Evolutionary conservation across 768 basidiomycete species (phyloP), one percentile per base, ranked within the genome.

Genomic region (Tephrocybe sp.): DNA sequence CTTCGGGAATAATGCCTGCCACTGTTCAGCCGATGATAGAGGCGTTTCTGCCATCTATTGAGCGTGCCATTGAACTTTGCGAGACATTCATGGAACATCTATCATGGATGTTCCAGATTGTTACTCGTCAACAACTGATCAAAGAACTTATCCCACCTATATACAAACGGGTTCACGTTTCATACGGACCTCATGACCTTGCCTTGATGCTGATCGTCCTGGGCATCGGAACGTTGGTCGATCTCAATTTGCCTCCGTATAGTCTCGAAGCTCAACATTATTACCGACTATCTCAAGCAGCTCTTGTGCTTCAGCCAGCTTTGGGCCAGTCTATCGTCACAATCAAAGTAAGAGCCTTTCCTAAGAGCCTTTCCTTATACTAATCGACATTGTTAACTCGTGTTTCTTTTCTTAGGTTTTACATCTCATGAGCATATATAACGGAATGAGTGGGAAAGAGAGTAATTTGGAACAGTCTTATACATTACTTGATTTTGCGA

Each of bases 191-290:
- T 23, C 78, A 79, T 55, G 78, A 80, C 49, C 68, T 80, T 17
- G 72, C 78, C 13, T 56, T 80, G 39, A 60, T 80, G 51, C 67
- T 79, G 16, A 66, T 75, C 31, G 70, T 76, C 20, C 63, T 79
- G 11, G 76, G 72, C 10, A 69, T 81, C 41, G 79, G 78, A 4
- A 73, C 72, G 8, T 62, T 80, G 13, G 70, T 79, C 2, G 78
- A 80, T 56, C 68, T 76, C 17, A 59, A 68, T 32, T 62, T 77
- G 40, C 68, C 69, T 36, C 73, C 78, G 1, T 77, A 75, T 51
- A 77, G 73, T 55, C 60, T 72, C n/a, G 77, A 80, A 54, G 76
- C 76, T 7, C 77, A 78, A 42, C 77, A 78, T 60, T 80, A 79
- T 57, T 73, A 78, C 53, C 68, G 67, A 30, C 66, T 80, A 1